phyloP scores from a whole-genome alignment of 2,329 filamentous ascomycete genomes.

The Penicillium corylophilum region DNA sequence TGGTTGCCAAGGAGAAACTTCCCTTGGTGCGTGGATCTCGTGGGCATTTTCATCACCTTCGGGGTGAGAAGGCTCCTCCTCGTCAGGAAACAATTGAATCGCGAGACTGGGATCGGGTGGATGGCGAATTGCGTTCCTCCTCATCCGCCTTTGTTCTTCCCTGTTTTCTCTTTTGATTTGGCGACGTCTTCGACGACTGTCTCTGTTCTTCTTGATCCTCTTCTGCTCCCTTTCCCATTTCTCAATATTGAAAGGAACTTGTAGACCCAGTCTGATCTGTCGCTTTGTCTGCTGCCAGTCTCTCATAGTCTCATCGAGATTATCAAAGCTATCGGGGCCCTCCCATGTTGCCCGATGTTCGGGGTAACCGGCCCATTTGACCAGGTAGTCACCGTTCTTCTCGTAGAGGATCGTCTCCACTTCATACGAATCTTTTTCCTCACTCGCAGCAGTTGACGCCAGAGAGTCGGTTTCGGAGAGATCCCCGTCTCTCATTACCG shows the following conservation, averaged over 20 bases:
- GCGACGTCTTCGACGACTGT: too few relatives aligned
- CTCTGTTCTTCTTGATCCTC: conserved; percentile 16
- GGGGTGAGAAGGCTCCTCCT: background rate
- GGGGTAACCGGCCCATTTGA: conserved; percentile 64
- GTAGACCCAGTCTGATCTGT: conserved; percentile 30
- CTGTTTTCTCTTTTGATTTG: conserved; percentile 23
- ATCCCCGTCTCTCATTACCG: conserved; percentile 21
- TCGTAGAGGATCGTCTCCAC: conserved; percentile 58
- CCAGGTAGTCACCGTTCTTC: conserved; percentile 52
- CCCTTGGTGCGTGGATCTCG: background rate
- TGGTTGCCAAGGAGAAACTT: background rate
- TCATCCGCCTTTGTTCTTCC: background rate
- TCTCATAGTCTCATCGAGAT: conserved; percentile 35
- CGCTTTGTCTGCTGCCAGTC: conserved; percentile 42
- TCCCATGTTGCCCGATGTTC: conserved; percentile 59
- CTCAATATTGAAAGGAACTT: conserved; percentile 33
- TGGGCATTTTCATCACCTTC: background rate
- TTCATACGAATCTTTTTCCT: conserved; percentile 51
- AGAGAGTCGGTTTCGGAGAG: conserved; percentile 53
- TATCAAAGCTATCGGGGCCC: conserved; percentile 42
- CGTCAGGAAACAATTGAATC: background rate
- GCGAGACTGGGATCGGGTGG: background rate
- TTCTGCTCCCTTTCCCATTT: conserved; percentile 27
- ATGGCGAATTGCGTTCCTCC: background rate
- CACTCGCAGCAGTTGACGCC: conserved; percentile 52